Percentiles rank a stretch among this genome's conserved stretches.
Evolutionary conservation across 1,284 basidiomycete genomes (phyloP).

Genomic region (Sporisorium reilianum): DNA sequence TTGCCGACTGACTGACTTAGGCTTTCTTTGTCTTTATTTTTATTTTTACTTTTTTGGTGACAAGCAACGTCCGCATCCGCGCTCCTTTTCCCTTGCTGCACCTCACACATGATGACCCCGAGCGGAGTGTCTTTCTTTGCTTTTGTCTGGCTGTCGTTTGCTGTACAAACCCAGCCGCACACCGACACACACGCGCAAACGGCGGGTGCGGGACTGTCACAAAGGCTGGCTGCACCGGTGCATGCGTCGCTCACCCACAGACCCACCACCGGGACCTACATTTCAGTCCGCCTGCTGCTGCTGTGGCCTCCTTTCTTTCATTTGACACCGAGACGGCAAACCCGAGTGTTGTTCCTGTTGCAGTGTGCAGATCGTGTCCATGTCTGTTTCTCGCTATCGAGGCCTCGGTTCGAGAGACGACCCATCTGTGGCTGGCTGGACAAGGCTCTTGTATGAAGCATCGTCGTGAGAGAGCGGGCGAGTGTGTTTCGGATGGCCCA

Average conservation of each 20-base stretch:
- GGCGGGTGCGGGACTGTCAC: neutral
- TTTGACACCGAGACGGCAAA: neutral
- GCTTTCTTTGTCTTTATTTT: neutral
- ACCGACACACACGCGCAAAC: too few species aligned
- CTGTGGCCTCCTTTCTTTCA: neutral
- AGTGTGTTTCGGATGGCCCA: neutral
- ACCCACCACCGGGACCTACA: too few species aligned
- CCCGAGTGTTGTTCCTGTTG: too few species aligned
- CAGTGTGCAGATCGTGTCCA: too few species aligned
- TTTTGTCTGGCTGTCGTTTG: neutral
- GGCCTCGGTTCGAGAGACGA: too few species aligned
- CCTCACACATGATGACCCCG: neutral
- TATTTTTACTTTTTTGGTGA: too few species aligned
- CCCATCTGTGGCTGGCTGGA: too few species aligned
- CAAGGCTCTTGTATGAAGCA: neutral
- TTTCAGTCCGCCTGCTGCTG: too few species aligned
- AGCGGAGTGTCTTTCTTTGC: neutral
- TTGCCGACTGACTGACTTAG: neutral
- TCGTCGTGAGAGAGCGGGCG: too few species aligned
- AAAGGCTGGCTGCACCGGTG: neutral
- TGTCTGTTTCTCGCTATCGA: too few species aligned
- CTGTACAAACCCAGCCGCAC: neutral
- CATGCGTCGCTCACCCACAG: neutral
- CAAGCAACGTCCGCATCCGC: neutral
- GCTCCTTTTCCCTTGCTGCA: neutral